Conservation (phyloP, 2,329 filamentous ascomycete genomes). For the Calcarisporium arbuscula region DNA sequence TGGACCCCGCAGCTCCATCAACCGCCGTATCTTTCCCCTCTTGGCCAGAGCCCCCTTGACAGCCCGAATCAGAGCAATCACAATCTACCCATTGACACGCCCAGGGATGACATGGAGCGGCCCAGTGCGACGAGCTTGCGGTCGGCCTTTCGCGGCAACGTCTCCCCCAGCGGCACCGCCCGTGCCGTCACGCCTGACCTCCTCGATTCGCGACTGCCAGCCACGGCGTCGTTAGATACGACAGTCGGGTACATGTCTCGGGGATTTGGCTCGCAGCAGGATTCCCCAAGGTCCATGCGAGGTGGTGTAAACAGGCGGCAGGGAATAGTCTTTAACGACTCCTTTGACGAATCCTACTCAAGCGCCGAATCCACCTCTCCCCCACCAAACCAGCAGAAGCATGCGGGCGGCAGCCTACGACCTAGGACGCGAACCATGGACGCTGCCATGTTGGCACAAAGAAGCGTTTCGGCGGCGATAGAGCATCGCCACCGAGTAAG, state of each 20-base stretch:
- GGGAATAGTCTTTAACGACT: conserved; percentile 56
- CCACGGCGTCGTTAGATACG: conserved; percentile 13
- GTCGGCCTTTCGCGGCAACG: conserved; percentile 25
- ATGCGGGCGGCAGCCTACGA: conserved; percentile 31
- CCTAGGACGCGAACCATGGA: conserved; percentile 56
- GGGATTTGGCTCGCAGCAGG: conserved; percentile 22
- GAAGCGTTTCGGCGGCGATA: conserved; percentile 26
- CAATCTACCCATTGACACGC: conserved; percentile 18
- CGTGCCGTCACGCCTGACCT: conserved; percentile 62
- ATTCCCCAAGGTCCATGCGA: conserved; percentile 24
- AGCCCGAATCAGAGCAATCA: conserved; percentile 4
- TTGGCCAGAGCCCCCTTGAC: conserved; percentile 10
- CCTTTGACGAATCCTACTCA: conserved; percentile 45
- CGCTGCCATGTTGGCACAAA: conserved; percentile 43
- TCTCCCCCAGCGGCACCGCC: conserved; percentile 38
- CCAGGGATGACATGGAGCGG: conserved; percentile 26
- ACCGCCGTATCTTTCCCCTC: conserved; percentile 22
- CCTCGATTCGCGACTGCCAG: conserved; percentile 26
- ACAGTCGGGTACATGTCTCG: conserved; percentile 16
- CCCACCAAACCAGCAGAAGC: conserved; percentile 26
- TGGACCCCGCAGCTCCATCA: conserved; percentile 26
- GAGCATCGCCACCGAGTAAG: conserved; percentile 60
- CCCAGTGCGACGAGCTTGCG: conserved; percentile 27
- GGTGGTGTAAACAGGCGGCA: conserved; percentile 41
- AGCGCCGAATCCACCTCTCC: conserved; percentile 27